Evolutionary conservation across 305 asterid species (phyloP), one percentile per base, ranked within the genome.

Genomic region (Solanum chacoense): DNA sequence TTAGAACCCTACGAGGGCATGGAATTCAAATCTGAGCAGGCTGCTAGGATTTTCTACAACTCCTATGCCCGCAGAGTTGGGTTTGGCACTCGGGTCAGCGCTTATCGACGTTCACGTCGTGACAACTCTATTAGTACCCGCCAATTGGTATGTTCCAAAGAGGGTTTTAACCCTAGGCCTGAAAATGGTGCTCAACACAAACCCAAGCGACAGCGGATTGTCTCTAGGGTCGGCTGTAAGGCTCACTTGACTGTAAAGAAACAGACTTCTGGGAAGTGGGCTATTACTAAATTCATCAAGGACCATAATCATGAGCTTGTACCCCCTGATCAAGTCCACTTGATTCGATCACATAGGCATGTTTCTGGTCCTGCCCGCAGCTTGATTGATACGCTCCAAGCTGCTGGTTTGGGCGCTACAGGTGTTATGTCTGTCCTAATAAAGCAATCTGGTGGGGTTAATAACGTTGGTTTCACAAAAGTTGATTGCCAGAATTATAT

Each of bases 171-270:
- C 88, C 84, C 85, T 67, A 50, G 89, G 50, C 65, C 88, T 71
- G 77, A 72, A 7, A 72, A 72, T 72, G 77, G 75, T 69, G 76
- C 76, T 28, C 87, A 37, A 37, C 87, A 81, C 84, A 88, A 90
- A 74, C 80, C 34, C 37, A 85, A 88, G 86, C 89, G 89, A 36
- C 90, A 88, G 6, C 89, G 92, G 26, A 88, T 81, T 22, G 85
- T 86, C 74, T 86, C 92, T 72, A 88, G 92, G 86, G 89, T 85
- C 84, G 92, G 92, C 20, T 88, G 92, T 59, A 90, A 90, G 86
- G 92, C 92, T 22, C 89, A 88, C 69, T 77, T 90, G 38, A 81
- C 85, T 59, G 88, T 88, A 40, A 90, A 88, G 67, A 88, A 80
- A 55, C 69, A 14, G 26, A 3, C 85, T 8, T 80, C 69, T 40